phyloP scores from a whole-genome alignment of 129 eudicot species.

The Artemisia tridentata region DNA sequence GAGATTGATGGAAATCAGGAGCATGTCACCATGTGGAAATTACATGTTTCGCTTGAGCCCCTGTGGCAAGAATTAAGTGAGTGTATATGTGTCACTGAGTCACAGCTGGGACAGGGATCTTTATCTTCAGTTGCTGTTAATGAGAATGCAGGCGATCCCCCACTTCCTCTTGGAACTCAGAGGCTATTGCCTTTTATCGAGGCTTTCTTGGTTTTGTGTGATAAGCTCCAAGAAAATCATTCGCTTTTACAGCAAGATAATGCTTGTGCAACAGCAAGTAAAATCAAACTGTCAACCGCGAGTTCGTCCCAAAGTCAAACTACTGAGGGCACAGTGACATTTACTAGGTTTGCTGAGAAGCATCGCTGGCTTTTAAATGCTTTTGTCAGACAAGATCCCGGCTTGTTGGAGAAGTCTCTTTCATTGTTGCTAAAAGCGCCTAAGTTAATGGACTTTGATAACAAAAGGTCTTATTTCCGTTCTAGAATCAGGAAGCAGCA shows the following conservation, averaged over 20 bases:
- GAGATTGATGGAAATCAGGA: neutral
- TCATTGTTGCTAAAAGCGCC: conserved; percentile 5
- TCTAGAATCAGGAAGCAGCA: conserved; percentile 8
- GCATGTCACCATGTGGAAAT: neutral
- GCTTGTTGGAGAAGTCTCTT: neutral
- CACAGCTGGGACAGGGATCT: neutral
- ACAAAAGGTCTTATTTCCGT: conserved; percentile 6
- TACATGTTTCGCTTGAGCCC: neutral
- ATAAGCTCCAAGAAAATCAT: neutral
- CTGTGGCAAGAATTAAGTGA: conserved; percentile 7
- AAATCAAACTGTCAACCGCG: neutral
- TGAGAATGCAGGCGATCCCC: neutral
- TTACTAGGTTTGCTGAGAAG: conserved; percentile 7
- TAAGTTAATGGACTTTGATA: conserved; percentile 4
- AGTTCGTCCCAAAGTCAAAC: neutral
- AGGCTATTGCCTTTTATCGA: neutral
- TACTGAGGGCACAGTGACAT: neutral
- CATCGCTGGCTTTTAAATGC: neutral
- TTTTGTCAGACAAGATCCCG: conserved; percentile 9
- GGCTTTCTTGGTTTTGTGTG: conserved; percentile 4
- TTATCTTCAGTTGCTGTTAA: neutral
- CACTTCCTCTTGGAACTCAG: conserved; percentile 10
- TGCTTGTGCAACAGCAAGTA: conserved; percentile 7
- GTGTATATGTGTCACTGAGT: neutral
- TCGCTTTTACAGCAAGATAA: neutral